These are phyloP conservation scores for Dryadomyces quercus-mongolicae DNA, from an alignment of 2,329 filamentous ascomycete species.

Conservation along the genomic window DNA sequence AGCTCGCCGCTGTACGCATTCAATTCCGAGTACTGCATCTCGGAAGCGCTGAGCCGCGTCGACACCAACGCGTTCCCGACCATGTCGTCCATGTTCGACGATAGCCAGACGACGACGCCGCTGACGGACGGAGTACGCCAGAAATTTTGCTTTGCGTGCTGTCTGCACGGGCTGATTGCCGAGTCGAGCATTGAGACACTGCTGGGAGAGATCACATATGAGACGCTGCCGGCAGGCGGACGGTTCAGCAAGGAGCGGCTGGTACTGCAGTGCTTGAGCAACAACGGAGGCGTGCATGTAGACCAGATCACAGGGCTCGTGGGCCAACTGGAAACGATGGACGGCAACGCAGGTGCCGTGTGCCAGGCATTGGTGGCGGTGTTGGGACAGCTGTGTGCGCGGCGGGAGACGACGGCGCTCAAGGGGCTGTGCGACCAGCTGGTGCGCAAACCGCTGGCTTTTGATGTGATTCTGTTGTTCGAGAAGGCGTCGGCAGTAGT, in stretches of 20 bases:
- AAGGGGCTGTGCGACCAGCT: conserved; percentile 62
- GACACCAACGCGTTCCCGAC: conserved; percentile 66
- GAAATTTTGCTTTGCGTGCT: conserved; percentile 83
- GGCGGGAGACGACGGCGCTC: conserved; percentile 69
- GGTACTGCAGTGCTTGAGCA: conserved; percentile 56
- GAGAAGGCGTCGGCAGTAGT: conserved; percentile 58
- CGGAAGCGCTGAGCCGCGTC: conserved; percentile 64
- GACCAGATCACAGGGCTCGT: conserved; percentile 55
- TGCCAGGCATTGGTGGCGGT: conserved; percentile 66
- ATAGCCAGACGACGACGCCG: conserved; percentile 42
- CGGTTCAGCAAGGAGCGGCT: conserved; percentile 69
- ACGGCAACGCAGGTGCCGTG: conserved; percentile 82
- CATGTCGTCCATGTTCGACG: conserved; percentile 46
- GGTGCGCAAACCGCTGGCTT: conserved; percentile 56
- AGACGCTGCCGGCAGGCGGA: conserved; percentile 60
- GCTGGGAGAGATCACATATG: conserved; percentile 73
- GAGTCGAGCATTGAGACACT: conserved; percentile 67
- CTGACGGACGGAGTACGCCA: conserved; percentile 48
- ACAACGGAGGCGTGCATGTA: conserved; percentile 23
- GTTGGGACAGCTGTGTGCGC: conserved; percentile 55
- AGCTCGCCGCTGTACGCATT: conserved; percentile 56
- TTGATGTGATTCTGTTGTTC: conserved; percentile 69
- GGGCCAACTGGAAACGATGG: conserved; percentile 74
- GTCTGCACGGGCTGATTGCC: conserved; percentile 72
- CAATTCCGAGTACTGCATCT: conserved; percentile 57